These are phyloP conservation scores for Musa schizocarpa DNA, from an alignment of 176 grass and related monocot species.

Conservation along the genomic window DNA sequence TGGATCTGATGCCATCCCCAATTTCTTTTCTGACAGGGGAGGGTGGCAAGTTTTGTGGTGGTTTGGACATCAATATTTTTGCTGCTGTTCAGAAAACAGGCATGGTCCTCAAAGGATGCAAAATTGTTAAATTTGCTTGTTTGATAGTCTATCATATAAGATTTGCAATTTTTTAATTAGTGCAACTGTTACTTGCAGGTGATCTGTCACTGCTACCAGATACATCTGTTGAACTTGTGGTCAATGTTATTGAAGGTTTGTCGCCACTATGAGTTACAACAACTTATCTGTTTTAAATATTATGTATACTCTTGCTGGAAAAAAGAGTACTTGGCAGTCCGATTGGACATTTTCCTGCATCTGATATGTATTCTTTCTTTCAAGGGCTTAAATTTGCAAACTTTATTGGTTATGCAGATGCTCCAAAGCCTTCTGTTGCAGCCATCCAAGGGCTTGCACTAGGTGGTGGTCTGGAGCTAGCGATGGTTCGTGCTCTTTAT, in stretches of 20 bases:
- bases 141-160: neutral
- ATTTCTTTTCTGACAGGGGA: constrained; percentile 27
- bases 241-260: constrained; percentile 66
- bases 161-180: neutral
- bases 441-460: constrained; percentile 94
- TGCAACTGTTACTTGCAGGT: constrained; percentile 33
- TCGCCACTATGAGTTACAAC: neutral
- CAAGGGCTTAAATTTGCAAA: neutral
- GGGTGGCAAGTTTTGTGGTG: constrained; percentile 64
- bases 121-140: neutral
- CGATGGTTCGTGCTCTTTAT: constrained; percentile 48
- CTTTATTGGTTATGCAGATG: constrained; percentile 28
- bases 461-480: constrained; percentile 83
- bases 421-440: constrained; percentile 87
- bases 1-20: constrained; percentile 16
- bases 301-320: neutral
- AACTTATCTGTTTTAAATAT: neutral
- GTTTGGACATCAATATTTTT: constrained; percentile 95
- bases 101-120: constrained; percentile 19
- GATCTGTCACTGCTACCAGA: constrained; percentile 55
- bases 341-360: neutral
- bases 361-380: neutral
- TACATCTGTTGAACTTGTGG: constrained; percentile 71
- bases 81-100: constrained; percentile 60
- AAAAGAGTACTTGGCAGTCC: neutral